A percentile compares a stretch with the other conserved stretches of the same genome.
Evolutionary conservation across 331 rosid species (phyloP).

Genomic region (Dryas integrifolia): DNA sequence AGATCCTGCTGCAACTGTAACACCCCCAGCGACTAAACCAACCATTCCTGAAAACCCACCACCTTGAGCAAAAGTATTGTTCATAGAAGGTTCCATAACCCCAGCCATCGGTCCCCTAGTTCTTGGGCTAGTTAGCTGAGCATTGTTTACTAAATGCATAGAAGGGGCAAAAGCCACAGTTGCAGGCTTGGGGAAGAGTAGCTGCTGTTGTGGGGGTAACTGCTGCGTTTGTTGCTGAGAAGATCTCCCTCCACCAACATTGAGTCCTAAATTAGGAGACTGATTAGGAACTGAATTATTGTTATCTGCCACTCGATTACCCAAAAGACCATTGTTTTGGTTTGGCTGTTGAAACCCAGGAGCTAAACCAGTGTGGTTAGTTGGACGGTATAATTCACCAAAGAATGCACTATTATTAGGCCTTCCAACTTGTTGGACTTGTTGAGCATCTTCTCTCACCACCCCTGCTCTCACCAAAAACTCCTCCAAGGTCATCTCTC

Average conservation of each 20-base stretch:
- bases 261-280: conserved; percentile 41
- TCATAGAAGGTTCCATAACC: conserved; percentile 45
- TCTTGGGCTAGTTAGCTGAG: conserved; percentile 46
- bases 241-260: conserved; percentile 38
- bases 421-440: conserved; percentile 34
- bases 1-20: conserved; percentile 45
- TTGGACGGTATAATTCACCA: conserved; percentile 47
- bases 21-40: conserved; percentile 43
- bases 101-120: conserved; percentile 47
- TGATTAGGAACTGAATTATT: conserved; percentile 47
- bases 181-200: conserved; percentile 72
- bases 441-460: conserved; percentile 71
- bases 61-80: conserved; percentile 42
- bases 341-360: conserved; percentile 59
- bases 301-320: conserved; percentile 38
- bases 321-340: conserved; percentile 41
- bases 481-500: conserved; percentile 94
- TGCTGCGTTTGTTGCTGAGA: conserved; percentile 46
- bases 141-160: conserved; percentile 51
- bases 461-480: conserved; percentile 84
- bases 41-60: conserved; percentile 37
- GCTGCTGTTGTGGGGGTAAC: conserved; percentile 42
- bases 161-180: conserved; percentile 58
- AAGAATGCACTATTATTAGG: conserved; percentile 49
- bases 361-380: conserved; percentile 36